Conservation (phyloP, 2,329 filamentous ascomycete genomes). For the Xylaria sp. region DNA sequence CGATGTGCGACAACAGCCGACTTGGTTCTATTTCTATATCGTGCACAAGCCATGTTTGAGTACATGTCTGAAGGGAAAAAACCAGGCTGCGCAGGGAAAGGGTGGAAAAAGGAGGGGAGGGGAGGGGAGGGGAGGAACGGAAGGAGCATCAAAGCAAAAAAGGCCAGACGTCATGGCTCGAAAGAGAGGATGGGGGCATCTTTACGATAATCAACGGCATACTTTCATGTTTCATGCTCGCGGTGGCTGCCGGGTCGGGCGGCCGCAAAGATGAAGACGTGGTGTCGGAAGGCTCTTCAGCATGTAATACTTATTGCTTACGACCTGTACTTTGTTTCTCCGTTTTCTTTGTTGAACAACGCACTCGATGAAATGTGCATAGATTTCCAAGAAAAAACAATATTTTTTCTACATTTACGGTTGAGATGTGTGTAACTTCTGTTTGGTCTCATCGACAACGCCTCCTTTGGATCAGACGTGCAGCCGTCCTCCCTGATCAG, state of each 20-base stretch:
- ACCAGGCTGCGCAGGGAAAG: conserved; percentile 31
- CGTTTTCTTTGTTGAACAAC: conserved; percentile 47
- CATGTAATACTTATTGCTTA: conserved; percentile 62
- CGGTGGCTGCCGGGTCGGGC: conserved; percentile 40
- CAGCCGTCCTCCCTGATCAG: neutral
- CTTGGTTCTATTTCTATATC: conserved; percentile 33
- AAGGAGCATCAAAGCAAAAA: conserved; percentile 37
- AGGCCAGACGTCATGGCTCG: conserved; percentile 39
- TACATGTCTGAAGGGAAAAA: conserved; percentile 37
- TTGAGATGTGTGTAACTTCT: neutral
- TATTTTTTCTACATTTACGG: conserved; percentile 5
- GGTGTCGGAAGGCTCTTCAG: conserved; percentile 54
- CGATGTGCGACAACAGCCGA: conserved; percentile 36
- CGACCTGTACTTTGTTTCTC: conserved; percentile 51
- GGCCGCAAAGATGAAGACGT: conserved; percentile 44
- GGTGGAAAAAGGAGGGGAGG: neutral
- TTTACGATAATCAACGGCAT: conserved; percentile 51
- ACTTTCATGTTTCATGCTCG: conserved; percentile 44
- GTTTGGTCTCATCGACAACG: neutral
- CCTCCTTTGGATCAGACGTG: conserved; percentile 14
- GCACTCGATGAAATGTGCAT: conserved; percentile 48
- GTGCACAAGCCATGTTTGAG: conserved; percentile 39
- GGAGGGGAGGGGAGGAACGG: conserved; percentile 17
- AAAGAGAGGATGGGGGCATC: conserved; percentile 37
- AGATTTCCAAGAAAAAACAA: conserved; percentile 31